phyloP scores from a whole-genome alignment of 257 asterid species.

The Lycium barbarum region DNA sequence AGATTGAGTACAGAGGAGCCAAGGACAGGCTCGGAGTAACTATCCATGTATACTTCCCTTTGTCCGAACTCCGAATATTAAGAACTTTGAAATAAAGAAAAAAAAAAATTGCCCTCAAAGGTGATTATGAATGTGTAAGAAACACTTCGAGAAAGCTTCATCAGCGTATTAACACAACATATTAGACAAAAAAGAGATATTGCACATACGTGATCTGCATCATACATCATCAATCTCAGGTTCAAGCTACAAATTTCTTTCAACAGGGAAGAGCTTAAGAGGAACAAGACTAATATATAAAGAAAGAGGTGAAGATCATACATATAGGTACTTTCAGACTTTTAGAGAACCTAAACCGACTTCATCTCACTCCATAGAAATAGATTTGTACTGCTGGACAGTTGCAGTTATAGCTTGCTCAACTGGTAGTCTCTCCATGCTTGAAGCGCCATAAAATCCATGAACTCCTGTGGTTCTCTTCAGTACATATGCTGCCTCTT shows the following conservation, averaged over 20 bases:
- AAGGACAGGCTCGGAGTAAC: constrained; percentile 51
- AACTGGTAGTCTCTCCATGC: constrained; percentile 96
- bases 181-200: not conserved
- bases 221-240: constrained; percentile 14
- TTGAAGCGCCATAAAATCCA: constrained; percentile 97
- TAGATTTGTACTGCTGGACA: constrained; percentile 79
- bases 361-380: constrained; percentile 51
- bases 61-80: not conserved
- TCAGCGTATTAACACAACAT: not conserved
- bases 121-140: not conserved
- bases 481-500: constrained; percentile 83
- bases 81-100: not conserved
- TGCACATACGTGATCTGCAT: not conserved
- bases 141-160: not conserved
- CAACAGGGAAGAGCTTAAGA: not conserved
- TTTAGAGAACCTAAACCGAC: not conserved
- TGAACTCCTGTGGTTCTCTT: constrained; percentile 87
- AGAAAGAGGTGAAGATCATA: not conserved
- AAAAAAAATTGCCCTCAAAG: not conserved
- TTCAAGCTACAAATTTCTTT: not conserved
- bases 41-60: not conserved
- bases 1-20: constrained; percentile 44
- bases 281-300: not conserved
- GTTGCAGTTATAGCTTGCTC: constrained; percentile 86
- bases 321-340: not conserved